Base-by-base conservation (phyloP, 345 rosid species). In the Citrus australasica region DNA sequence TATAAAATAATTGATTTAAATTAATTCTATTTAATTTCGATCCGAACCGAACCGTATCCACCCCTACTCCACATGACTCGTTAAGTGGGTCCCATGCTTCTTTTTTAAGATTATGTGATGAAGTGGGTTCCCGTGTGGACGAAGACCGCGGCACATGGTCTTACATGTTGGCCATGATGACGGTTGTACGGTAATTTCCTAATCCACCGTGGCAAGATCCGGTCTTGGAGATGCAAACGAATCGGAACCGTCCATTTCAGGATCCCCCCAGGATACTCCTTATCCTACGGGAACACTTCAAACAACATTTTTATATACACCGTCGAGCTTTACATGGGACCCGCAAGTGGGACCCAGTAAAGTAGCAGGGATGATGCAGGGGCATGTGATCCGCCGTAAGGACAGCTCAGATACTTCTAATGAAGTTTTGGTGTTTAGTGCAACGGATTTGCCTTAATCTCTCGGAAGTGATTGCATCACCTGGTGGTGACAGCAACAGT, bases 321-420 rank as follows among this genome's bases (percentile, higher is more conserved):
- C 81, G 80, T 73, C 74, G 8, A 16, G 9, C n/a, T 4, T 11
- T 4, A 48, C 25, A 32, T 42, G 80, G 78, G 72, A 69, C 56
- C 77, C 27, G 25, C 33, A 11, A 3, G 30, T 56, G 73, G 74
- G 74, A 53, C 74, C 67, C 19, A 6, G 8, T 37, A 48, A 28
- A 38, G 24, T 25, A 37, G 21, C 6, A 56, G 68, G 10, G 71
- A 7, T 66, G 71, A 40, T n/a, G 60, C 75, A 70, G 69, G 61
- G 53, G 80, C 84, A 83, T 80, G 84, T 85, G 84, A 83, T 55
- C 51, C 62, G 83, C 76, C 79, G 81, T 74, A 46, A 66, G 61
- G 53, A 83, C 84, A 81, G 76, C 84, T 79, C 80, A 51, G 63
- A 46, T 70, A 60, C 42, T 21, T 27, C 8, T 24, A 8, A 76